These are phyloP conservation scores for Porphyrellus cyaneotinctus DNA, from an alignment of 768 basidiomycete species.

Conservation along the genomic window DNA sequence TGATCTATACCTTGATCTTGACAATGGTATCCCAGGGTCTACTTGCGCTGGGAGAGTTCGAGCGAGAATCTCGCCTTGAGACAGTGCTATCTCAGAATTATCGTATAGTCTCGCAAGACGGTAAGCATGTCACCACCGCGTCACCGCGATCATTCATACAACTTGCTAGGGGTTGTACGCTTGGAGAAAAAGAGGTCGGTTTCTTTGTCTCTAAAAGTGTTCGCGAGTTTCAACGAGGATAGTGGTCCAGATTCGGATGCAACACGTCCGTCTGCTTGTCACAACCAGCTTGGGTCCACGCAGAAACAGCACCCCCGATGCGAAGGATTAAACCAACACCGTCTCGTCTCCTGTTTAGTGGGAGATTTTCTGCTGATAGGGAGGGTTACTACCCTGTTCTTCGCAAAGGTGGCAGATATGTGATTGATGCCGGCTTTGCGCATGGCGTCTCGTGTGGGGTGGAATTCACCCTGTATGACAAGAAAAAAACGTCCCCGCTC, in stretches of 20 bases:
- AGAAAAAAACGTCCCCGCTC: background rate
- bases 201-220: background rate
- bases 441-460: constrained; percentile 23
- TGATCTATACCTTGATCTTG: background rate
- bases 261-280: too few species aligned
- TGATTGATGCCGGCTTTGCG: constrained; percentile 23
- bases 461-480: constrained; percentile 19
- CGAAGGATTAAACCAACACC: constrained; percentile 21
- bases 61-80: background rate
- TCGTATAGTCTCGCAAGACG: background rate
- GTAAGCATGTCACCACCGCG: background rate
- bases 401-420: background rate
- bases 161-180: background rate
- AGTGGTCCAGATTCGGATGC: background rate
- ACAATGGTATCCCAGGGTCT: background rate
- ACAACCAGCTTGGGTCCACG: too few species aligned
- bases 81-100: constrained; percentile 6
- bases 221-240: background rate
- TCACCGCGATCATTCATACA: background rate
- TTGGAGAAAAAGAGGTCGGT: background rate
- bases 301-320: constrained; percentile 27
- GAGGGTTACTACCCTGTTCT: constrained; percentile 6
- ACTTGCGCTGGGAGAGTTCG: constrained; percentile 4
- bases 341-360: constrained; percentile 16
- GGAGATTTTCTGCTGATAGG: constrained; percentile 11